Evolutionary conservation across 495 filamentous ascomycete species (phyloP).

Genomic region (Parachaetomium inaequale): DNA sequence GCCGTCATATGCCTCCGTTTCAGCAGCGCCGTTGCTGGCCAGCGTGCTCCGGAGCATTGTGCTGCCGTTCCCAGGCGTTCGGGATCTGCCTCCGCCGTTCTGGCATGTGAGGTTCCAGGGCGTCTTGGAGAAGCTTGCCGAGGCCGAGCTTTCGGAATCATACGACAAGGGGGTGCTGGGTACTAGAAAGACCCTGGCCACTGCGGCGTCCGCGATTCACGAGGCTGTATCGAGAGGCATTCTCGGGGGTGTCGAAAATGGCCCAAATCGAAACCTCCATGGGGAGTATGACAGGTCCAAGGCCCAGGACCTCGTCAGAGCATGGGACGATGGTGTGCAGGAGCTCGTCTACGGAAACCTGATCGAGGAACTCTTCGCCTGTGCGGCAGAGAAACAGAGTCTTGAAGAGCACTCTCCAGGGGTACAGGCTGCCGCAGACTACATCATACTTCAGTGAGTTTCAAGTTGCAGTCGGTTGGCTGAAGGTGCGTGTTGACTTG

Average conservation of each 20-base stretch:
- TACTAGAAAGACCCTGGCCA: conserved; percentile 61
- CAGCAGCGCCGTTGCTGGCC: conserved; percentile 56
- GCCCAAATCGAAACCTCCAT: conserved; percentile 29
- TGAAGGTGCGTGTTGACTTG: conserved; percentile 1
- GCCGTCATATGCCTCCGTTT: conserved; percentile 28
- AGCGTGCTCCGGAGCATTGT: conserved; percentile 54
- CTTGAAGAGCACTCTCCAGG: conserved; percentile 54
- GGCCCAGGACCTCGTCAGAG: conserved; percentile 49
- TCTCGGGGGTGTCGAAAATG: conserved; percentile 48
- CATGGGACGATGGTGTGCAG: conserved; percentile 56
- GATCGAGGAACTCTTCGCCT: conserved; percentile 54
- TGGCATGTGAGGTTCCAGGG: conserved; percentile 52
- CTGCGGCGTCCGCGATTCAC: conserved; percentile 57
- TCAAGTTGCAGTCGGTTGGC: not conserved
- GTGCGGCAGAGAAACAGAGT: conserved; percentile 49
- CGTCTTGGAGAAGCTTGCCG: conserved; percentile 49
- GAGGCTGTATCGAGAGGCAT: conserved; percentile 57
- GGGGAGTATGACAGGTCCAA: conserved; percentile 50
- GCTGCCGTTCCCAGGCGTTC: conserved; percentile 54
- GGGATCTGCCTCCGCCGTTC: conserved; percentile 53
- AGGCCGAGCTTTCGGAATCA: conserved; percentile 61
- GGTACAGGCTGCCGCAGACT: conserved; percentile 56
- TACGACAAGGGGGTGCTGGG: conserved; percentile 66
- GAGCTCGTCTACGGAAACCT: conserved; percentile 57
- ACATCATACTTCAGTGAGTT: conserved; percentile 52